Base-by-base conservation (phyloP, 2,329 filamentous ascomycete species). In the Colletotrichum chrysophilum region DNA sequence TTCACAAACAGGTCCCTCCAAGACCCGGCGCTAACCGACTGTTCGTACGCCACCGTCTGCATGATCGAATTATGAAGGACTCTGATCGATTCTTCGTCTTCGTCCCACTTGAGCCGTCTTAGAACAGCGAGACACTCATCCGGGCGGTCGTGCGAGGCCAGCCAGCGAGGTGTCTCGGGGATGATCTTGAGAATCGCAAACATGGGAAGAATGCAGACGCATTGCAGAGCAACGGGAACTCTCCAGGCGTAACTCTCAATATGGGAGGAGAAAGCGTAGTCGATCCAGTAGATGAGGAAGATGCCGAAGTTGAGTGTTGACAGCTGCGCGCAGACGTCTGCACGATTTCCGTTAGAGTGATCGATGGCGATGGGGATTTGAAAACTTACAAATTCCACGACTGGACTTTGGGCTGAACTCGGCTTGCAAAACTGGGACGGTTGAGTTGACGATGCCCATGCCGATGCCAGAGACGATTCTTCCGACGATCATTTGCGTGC, bases 291-390 rank as follows among this genome's bases (percentile, higher is more conserved):
- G 3, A 85, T 83, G 32, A 88, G 77, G 66, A 85, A 83, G 66
- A 87, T 87, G 3, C 85, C 87, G 18, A 88, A 84, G 75, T 88
- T 89, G 21, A 89, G 83, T 1, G 87, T 88, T 0, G 86, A 87
- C 5, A 89, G 79, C 74, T 88, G 87, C 18, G 86, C 85, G 73
- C 87, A 88, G 68, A 88, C 87, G 75, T 84, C 81, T 86, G 70
- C 43, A 10, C 1, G 7, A 7, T 32, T 18, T 6, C 2, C 18
- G 34, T 71, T 16, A 71, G 69, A 30, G 8, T 8, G 12, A 4
- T 18, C 8, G n/a, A 12, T 2, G 24, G 14, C 12, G 1, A 30
- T 3, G 26, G 13, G 12, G 12, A 16, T 24, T 12, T 16, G n/a
- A 14, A 8, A 66, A 70, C 81, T 65, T 36, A 82, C 81, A 80